These are phyloP conservation scores for Diaporthe ampelina DNA, from an alignment of 2,329 filamentous ascomycete species.

Conservation along the genomic window DNA sequence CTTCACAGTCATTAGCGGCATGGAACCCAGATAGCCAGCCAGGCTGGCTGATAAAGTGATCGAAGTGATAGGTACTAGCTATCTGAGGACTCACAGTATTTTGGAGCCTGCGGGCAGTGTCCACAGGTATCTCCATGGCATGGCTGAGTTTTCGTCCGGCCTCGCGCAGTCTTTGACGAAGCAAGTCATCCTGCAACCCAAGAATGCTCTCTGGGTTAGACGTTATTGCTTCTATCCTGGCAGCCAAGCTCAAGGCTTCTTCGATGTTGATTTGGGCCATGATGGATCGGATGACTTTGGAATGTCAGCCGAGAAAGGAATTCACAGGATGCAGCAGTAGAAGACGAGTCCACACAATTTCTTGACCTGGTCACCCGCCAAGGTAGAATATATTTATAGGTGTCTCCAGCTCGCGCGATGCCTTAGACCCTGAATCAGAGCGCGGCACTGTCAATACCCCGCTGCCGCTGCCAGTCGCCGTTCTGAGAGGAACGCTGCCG, in stretches of 20 bases:
- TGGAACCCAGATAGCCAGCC: background rate
- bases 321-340: background rate
- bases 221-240: background rate
- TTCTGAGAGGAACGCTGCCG: no score
- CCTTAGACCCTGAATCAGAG: no score
- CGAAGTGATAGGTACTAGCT: background rate
- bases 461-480: no score
- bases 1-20: background rate
- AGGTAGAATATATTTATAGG: no score
- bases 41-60: background rate
- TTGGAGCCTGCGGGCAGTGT: background rate
- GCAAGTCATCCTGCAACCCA: background rate
- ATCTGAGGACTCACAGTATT: constrained; percentile 2
- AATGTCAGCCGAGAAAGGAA: background rate
- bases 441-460: no score
- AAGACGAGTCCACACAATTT: no score
- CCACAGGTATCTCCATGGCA: constrained; percentile 11
- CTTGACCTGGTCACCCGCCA: no score
- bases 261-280: background rate
- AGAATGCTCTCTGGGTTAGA: background rate
- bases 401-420: no score
- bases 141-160: constrained; percentile 5
- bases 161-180: constrained; percentile 1
- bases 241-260: background rate
- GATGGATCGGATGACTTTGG: background rate